Conservation (phyloP, 2,329 filamentous ascomycete genomes). For the Colletotrichum liaoningense region DNA sequence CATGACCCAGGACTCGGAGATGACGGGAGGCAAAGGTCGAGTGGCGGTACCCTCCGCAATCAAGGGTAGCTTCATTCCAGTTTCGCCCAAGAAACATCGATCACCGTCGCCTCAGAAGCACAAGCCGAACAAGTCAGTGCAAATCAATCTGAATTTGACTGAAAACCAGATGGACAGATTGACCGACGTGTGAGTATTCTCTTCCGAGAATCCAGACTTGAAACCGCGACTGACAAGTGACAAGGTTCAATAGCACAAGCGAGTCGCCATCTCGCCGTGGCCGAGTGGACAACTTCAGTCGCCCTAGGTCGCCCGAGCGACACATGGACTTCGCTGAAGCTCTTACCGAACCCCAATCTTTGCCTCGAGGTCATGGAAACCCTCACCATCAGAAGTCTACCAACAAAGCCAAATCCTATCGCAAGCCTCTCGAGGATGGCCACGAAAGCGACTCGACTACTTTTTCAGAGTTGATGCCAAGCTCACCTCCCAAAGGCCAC, state of each 20-base stretch:
- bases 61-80: slow-evolving; percentile 51
- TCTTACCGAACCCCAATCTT: neutral
- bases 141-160: slow-evolving; percentile 61
- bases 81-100: slow-evolving; percentile 46
- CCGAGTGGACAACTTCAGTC: slow-evolving; percentile 35
- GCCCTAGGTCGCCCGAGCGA: slow-evolving; percentile 39
- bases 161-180: slow-evolving; percentile 61
- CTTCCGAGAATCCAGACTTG: neutral
- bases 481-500: neutral
- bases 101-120: slow-evolving; percentile 51
- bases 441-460: slow-evolving; percentile 28
- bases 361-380: neutral
- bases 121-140: slow-evolving; percentile 50
- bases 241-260: slow-evolving; percentile 48
- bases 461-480: slow-evolving; percentile 32
- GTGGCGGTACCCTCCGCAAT: slow-evolving; percentile 40
- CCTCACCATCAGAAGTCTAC: neutral
- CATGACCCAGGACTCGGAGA: slow-evolving; percentile 18
- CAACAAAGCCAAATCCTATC: neutral
- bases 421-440: neutral
- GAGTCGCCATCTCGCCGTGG: slow-evolving; percentile 41
- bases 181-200: slow-evolving; percentile 54
- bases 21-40: slow-evolving; percentile 21
- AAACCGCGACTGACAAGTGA: slow-evolving; percentile 23
- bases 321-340: slow-evolving; percentile 22